Conservation (phyloP, 2,329 filamentous ascomycete species). For the Colletotrichum sp. region DNA sequence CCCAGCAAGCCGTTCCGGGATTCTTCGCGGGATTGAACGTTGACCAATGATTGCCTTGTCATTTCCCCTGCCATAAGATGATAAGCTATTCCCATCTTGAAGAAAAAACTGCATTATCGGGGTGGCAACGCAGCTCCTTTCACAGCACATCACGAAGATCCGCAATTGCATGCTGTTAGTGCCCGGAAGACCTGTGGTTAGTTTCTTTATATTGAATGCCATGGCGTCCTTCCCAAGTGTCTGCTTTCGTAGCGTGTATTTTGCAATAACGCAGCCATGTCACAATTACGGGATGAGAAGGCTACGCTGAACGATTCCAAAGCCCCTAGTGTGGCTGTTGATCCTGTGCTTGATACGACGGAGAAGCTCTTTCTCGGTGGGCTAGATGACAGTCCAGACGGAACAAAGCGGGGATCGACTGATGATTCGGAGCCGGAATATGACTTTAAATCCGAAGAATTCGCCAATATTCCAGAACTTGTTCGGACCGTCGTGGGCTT, state of each 20-base stretch:
- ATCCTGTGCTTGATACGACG: not conserved
- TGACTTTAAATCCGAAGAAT: conserved; percentile 16
- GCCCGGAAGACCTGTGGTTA: not conserved
- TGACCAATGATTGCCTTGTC: not conserved
- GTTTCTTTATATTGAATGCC: not conserved
- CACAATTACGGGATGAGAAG: not conserved
- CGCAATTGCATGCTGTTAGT: conserved; percentile 7
- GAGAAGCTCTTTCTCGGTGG: conserved; percentile 5
- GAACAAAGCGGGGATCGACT: not conserved
- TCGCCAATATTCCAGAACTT: conserved; percentile 16
- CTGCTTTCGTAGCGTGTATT: no score
- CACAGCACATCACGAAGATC: conserved; percentile 11
- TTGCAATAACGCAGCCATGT: not conserved
- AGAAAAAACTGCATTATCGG: not conserved
- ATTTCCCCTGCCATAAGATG: not conserved
- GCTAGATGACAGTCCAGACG: not conserved
- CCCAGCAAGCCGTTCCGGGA: not conserved
- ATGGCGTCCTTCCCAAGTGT: not conserved
- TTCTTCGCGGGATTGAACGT: not conserved
- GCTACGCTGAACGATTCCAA: not conserved
- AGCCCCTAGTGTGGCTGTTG: not conserved
- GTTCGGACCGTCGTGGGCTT: conserved; percentile 63
- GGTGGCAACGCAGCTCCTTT: not conserved
- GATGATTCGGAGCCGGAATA: conserved; percentile 11
- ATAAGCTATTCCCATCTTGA: not conserved